phyloP scores from a whole-genome alignment of 192 early-diverging fungal species.

The Podila epigama region DNA sequence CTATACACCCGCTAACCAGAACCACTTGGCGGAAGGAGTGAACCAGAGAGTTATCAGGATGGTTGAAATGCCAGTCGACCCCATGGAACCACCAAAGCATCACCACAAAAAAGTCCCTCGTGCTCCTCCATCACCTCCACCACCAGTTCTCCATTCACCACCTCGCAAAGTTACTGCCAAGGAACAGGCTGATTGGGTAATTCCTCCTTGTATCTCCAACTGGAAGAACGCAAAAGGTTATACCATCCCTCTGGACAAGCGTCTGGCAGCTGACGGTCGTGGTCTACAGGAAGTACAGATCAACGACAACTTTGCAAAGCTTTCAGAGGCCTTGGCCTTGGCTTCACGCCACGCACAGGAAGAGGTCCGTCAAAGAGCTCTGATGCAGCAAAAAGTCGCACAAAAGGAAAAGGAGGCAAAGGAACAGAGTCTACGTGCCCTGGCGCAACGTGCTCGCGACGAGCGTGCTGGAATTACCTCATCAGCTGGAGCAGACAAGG shows the following conservation, averaged over 20 bases:
- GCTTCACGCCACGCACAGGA: slow-evolving; percentile 94
- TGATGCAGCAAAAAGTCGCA: slow-evolving; percentile 92
- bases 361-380: slow-evolving; percentile 89
- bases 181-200: slow-evolving; percentile 96
- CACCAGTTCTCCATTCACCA: slow-evolving; percentile 98
- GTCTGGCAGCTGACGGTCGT: slow-evolving; percentile 95
- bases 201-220: slow-evolving; percentile 99
- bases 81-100: slow-evolving; percentile 94
- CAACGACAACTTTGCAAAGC: slow-evolving; percentile 96
- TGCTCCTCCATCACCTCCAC: slow-evolving; percentile 87
- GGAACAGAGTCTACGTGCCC: slow-evolving; percentile 85
- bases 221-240: slow-evolving; percentile 99
- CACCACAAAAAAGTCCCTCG: slow-evolving; percentile 91
- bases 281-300: slow-evolving; percentile 91
- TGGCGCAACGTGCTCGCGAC: slow-evolving; percentile 96
- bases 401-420: slow-evolving; percentile 94
- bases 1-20: slow-evolving; percentile 87
- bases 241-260: slow-evolving; percentile 98
- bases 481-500: slow-evolving; percentile 7
- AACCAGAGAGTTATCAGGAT: slow-evolving; percentile 93
- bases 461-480: slow-evolving; percentile 62
- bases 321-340: slow-evolving; percentile 92
- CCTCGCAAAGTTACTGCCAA: slow-evolving; percentile 96
- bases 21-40: slow-evolving; percentile 75
- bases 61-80: slow-evolving; percentile 94